Conservation (phyloP, 108 stramenopile species). For the Skeletonema potamos region DNA sequence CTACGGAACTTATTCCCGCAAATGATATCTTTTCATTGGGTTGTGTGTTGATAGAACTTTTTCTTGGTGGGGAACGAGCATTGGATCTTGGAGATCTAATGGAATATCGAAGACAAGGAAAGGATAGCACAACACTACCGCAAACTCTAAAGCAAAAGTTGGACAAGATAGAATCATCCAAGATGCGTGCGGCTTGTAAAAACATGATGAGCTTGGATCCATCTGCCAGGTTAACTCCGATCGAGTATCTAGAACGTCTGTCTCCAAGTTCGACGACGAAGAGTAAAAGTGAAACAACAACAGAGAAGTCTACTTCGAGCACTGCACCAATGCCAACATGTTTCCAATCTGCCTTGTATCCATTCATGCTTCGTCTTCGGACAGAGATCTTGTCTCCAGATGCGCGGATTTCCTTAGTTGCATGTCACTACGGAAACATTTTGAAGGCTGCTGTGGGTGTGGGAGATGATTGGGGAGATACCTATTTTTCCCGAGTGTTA, state of each 20-base stretch:
- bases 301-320: background rate
- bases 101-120: conserved; percentile 65
- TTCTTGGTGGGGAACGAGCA: conserved; percentile 91
- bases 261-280: conserved; percentile 35
- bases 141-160: conserved; percentile 76
- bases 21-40: conserved; percentile 98
- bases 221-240: conserved; percentile 62
- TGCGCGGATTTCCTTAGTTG: conserved; percentile 83
- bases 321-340: conserved; percentile 52
- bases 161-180: conserved; percentile 83
- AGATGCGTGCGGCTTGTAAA: conserved; percentile 77
- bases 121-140: conserved; percentile 21
- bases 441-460: conserved; percentile 74
- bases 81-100: conserved; percentile 91
- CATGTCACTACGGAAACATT: conserved; percentile 73
- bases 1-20: conserved; percentile 65
- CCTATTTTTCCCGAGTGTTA: conserved; percentile 62
- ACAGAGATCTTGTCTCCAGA: conserved; percentile 77
- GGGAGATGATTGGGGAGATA: conserved; percentile 68
- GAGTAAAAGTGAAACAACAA: conserved; percentile 3
- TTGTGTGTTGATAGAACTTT: conserved; percentile 93
- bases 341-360: conserved; percentile 58
- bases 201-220: conserved; percentile 92
- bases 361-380: conserved; percentile 58
- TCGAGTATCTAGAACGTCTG: conserved; percentile 72